A percentile compares a stretch with the other conserved stretches of the same genome.
phyloP scores from a whole-genome alignment of 2,329 filamentous ascomycete species.

The Ophiostoma sp. region DNA sequence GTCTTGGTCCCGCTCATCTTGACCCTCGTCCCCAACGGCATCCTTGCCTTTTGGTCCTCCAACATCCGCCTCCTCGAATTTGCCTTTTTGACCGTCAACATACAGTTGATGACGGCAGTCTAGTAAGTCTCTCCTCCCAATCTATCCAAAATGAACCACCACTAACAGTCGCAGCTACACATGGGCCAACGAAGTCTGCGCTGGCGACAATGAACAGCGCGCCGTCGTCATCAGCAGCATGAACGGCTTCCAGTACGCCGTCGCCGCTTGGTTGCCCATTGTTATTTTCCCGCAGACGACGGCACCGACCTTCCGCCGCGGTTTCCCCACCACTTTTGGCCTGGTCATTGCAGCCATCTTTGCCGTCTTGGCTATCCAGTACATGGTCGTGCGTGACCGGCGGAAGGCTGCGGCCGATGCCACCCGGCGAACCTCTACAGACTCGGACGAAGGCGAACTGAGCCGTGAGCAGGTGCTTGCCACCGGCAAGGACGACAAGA shows the following conservation, averaged over 20 bases:
- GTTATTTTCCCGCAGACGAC: slow-evolving; percentile 29
- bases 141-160: background rate
- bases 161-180: slow-evolving; percentile 1
- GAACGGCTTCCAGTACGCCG: slow-evolving; percentile 33
- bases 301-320: slow-evolving; percentile 22
- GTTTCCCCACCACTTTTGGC: slow-evolving; percentile 12
- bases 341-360: slow-evolving; percentile 17
- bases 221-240: slow-evolving; percentile 32
- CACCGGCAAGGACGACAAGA: slow-evolving; percentile 2
- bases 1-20: slow-evolving; percentile 32
- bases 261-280: slow-evolving; percentile 33
- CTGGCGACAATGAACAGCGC: slow-evolving; percentile 32
- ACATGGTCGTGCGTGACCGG: slow-evolving; percentile 7
- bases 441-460: background rate
- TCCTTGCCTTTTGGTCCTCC: slow-evolving; percentile 35
- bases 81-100: slow-evolving; percentile 35
- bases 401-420: background rate
- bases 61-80: slow-evolving; percentile 35
- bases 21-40: slow-evolving; percentile 38
- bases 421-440: background rate
- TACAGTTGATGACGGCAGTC: slow-evolving; percentile 40
- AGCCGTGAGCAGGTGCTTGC: slow-evolving; percentile 3
- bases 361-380: slow-evolving; percentile 15
- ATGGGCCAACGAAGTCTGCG: slow-evolving; percentile 33
- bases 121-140: slow-evolving; percentile 32